These are phyloP conservation scores for Trichoderma polysporum DNA, from an alignment of 2,329 filamentous ascomycete species.

Conservation along the genomic window DNA sequence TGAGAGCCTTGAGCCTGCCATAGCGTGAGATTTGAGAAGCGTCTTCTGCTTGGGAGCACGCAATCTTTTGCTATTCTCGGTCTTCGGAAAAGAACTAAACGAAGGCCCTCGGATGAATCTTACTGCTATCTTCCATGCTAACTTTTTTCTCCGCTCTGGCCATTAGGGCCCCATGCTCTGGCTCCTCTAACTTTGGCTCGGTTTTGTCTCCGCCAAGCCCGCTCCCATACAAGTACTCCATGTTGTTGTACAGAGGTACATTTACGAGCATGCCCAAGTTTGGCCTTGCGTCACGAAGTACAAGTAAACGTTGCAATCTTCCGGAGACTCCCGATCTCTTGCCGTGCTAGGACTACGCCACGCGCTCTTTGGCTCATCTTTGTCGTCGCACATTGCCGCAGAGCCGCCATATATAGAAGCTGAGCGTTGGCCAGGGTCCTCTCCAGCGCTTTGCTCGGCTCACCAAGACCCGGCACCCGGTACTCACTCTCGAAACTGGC, in stretches of 20 bases:
- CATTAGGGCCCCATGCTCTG: neutral
- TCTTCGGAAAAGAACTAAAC: constrained; percentile 6
- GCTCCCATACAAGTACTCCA: neutral
- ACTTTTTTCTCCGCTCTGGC: constrained; percentile 9
- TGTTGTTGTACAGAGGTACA: neutral
- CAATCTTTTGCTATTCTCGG: neutral
- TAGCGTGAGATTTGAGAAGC: neutral
- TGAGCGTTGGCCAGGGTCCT: neutral
- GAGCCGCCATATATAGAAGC: constrained; percentile 8
- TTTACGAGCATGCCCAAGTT: neutral
- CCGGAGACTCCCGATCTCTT: constrained; percentile 17
- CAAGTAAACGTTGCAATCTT: neutral
- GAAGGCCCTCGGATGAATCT: neutral
- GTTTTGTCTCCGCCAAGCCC: constrained; percentile 7
- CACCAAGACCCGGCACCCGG: constrained; percentile 18
- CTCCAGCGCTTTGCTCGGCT: constrained; percentile 2
- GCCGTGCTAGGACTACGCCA: neutral
- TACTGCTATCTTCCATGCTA: constrained; percentile 7
- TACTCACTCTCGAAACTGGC: constrained; percentile 7
- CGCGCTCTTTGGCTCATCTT: neutral
- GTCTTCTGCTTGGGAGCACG: neutral
- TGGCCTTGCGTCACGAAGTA: constrained; percentile 2
- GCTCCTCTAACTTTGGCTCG: constrained; percentile 4
- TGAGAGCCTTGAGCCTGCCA: neutral
- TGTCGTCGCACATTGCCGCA: constrained; percentile 3